phyloP scores from a whole-genome alignment of 257 asterid genomes.

The Solanum tarapatanum region DNA sequence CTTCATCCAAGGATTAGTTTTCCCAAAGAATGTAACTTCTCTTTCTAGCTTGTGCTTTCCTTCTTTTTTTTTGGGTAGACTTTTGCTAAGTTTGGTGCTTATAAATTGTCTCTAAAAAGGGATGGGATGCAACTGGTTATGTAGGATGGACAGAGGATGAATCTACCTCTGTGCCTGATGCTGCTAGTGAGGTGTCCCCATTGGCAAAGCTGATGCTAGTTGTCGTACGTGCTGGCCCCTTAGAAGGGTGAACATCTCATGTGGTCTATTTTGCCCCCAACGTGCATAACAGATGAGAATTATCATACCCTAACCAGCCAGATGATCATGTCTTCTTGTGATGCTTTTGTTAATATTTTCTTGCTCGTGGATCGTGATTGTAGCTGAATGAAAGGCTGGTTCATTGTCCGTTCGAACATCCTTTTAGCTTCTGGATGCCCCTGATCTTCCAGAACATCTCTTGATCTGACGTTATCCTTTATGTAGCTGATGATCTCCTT shows the following conservation, averaged over 20 bases:
- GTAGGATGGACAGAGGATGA: neutral
- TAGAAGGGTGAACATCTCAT: neutral
- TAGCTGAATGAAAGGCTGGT: neutral
- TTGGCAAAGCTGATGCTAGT: neutral
- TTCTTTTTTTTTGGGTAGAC: neutral
- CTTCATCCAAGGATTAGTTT: neutral
- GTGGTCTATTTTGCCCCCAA: neutral
- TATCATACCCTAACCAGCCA: neutral
- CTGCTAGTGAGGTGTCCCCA: neutral
- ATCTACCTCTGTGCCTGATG: neutral
- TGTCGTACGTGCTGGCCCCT: neutral
- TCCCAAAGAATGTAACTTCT: neutral
- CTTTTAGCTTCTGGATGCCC: neutral
- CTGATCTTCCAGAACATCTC: neutral
- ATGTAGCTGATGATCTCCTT: neutral
- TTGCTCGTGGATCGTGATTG: neutral
- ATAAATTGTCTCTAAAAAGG: neutral
- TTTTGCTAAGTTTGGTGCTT: neutral
- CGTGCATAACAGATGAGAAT: neutral
- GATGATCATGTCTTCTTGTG: neutral
- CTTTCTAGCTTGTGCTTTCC: neutral
- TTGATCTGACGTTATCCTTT: neutral
- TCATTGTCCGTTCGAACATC: neutral
- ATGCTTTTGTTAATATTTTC: neutral
- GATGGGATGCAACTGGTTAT: neutral